phyloP scores from a whole-genome alignment of 2,329 filamentous ascomycete genomes.

The Diaporthe citriasiana region DNA sequence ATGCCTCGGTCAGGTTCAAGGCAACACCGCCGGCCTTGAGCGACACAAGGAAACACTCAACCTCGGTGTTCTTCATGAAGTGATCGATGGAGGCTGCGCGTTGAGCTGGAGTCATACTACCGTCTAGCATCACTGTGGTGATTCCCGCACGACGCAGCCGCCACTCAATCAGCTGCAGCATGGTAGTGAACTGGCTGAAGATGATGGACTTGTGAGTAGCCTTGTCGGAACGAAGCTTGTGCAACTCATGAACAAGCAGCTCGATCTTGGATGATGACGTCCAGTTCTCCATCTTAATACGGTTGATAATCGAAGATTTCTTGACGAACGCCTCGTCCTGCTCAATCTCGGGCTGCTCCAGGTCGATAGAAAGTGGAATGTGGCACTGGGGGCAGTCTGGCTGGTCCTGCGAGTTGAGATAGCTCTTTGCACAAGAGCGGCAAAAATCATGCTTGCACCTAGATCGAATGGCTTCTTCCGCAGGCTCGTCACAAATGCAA shows the following conservation, averaged over 20 bases:
- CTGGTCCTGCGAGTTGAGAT: slow-evolving; percentile 82
- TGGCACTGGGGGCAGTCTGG: slow-evolving; percentile 93
- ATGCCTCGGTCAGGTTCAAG: slow-evolving; percentile 94
- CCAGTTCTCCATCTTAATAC: slow-evolving; percentile 99
- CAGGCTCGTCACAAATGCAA: slow-evolving; percentile 95
- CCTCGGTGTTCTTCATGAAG: slow-evolving; percentile 95
- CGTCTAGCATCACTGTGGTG: slow-evolving; percentile 97
- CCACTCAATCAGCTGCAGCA: slow-evolving; percentile 98
- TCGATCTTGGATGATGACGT: slow-evolving; percentile 99
- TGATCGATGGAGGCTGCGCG: slow-evolving; percentile 94
- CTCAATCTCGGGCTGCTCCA: slow-evolving; percentile 95
- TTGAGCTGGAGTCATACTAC: slow-evolving; percentile 95
- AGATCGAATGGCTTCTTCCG: slow-evolving; percentile 93
- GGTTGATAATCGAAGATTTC: slow-evolving; percentile 97
- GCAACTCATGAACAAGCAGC: slow-evolving; percentile 92
- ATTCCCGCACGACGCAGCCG: slow-evolving; percentile 95
- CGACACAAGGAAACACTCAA: slow-evolving; percentile 96
- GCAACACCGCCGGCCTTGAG: slow-evolving; percentile 97
- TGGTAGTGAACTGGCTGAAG: slow-evolving; percentile 96
- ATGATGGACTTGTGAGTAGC: slow-evolving; percentile 97
- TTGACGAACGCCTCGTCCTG: slow-evolving; percentile 89
- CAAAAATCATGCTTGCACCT: slow-evolving; percentile 95
- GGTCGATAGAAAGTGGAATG: slow-evolving; percentile 88
- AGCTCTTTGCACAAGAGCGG: slow-evolving; percentile 83
- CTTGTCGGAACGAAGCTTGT: slow-evolving; percentile 91